Evolutionary conservation across 75 land plant genomes (phyloP).

Genomic region (Chamaecyparis obtusa): DNA sequence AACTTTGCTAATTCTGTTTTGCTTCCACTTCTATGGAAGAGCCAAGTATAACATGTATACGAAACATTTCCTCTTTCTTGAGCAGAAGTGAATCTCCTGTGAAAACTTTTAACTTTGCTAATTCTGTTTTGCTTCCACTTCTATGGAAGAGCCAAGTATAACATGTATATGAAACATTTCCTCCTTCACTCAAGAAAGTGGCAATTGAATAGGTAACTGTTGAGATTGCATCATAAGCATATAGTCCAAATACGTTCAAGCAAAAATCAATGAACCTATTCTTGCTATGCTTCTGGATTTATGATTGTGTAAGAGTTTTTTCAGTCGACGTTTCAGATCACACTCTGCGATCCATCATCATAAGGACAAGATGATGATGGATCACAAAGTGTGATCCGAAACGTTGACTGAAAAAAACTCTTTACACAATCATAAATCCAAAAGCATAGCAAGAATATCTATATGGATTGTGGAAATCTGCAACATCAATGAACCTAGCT

Average conservation of each 20-base stretch:
- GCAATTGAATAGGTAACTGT: slow-evolving; percentile 44
- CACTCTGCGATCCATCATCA: too few relatives aligned
- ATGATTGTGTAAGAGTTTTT: too few relatives aligned
- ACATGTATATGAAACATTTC: slow-evolving; percentile 33
- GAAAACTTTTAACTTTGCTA: slow-evolving; percentile 35
- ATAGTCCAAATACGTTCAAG: slow-evolving; percentile 48
- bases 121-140: slow-evolving; percentile 28
- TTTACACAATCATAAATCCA: too few relatives aligned
- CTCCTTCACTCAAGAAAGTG: slow-evolving; percentile 22
- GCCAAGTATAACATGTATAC: slow-evolving; percentile 20
- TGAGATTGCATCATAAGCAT: slow-evolving; percentile 69
- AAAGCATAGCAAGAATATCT: too few relatives aligned
- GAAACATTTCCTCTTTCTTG: too few relatives aligned
- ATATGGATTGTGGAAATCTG: too few relatives aligned
- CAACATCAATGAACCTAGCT: slow-evolving; percentile 13
- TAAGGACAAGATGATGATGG: too few relatives aligned
- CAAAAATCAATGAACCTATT: too few relatives aligned
- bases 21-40: slow-evolving; percentile 16
- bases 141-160: neutral
- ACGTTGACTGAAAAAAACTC: too few relatives aligned
- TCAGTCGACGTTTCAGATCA: too few relatives aligned
- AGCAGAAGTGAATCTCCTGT: slow-evolving; percentile 45
- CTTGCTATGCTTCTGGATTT: too few relatives aligned
- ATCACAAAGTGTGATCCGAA: too few relatives aligned
- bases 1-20: slow-evolving; percentile 25